Percentiles rank a stretch among this genome's conserved stretches.
Evolutionary conservation across 352 stramenopile species (phyloP).

Genomic region (Peronospora farinosa): DNA sequence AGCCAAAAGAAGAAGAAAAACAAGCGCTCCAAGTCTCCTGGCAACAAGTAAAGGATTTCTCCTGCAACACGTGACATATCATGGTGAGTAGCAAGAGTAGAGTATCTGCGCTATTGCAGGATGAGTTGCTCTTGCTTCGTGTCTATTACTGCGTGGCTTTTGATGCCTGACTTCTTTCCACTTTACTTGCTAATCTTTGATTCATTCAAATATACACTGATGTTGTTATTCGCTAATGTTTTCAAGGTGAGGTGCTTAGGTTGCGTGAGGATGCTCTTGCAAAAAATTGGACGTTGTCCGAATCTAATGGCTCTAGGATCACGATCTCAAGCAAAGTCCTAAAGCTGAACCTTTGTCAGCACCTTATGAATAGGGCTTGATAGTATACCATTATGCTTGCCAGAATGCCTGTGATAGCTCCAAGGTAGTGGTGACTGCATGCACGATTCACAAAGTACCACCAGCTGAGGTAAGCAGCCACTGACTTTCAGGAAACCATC

Average conservation of each 20-base stretch:
- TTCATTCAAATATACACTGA: conserved; percentile 26
- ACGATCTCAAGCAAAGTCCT: conserved; percentile 34
- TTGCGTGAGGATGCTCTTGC: not conserved
- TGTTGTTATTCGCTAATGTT: conserved; percentile 18
- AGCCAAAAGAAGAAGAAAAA: conserved; percentile 85
- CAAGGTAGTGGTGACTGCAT: conserved; percentile 17
- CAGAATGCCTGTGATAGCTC: conserved; percentile 50
- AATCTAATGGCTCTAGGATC: conserved; percentile 14
- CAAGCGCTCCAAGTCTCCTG: conserved; percentile 78
- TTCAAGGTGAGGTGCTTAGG: not conserved
- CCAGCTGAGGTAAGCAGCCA: conserved; percentile 62
- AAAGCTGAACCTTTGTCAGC: conserved; percentile 70
- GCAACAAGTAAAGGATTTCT: conserved; percentile 39
- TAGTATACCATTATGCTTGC: conserved; percentile 65
- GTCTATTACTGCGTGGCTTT: conserved; percentile 12
- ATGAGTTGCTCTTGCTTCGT: conserved; percentile 2
- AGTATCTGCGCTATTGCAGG: not conserved
- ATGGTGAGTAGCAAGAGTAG: conserved; percentile 10
- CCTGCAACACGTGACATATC: conserved; percentile 4
- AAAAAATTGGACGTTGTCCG: not conserved
- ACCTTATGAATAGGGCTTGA: conserved; percentile 46
- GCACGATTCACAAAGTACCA: conserved; percentile 45
- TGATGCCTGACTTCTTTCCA: conserved; percentile 7
- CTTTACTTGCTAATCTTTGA: conserved; percentile 13
- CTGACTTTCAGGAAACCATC: conserved; percentile 48